A percentile compares a stretch with the other conserved stretches of the same genome.
Conservation (phyloP, 306 rosid genomes). For the Prunus mira region DNA sequence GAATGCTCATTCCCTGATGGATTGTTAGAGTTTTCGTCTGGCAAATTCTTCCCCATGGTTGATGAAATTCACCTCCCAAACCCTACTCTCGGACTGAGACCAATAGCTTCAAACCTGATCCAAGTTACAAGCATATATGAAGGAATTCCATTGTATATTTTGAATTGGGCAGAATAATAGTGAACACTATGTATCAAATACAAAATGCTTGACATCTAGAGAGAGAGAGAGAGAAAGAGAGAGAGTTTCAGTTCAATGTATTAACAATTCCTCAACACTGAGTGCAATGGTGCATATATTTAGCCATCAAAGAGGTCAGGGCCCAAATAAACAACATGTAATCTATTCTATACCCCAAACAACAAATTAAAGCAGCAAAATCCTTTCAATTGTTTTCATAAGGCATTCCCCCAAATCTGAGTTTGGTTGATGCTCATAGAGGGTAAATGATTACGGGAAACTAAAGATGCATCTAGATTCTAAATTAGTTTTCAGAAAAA, state of each 20-base stretch:
- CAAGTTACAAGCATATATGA: background rate
- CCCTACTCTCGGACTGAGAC: background rate
- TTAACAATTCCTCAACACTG: background rate
- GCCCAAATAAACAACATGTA: background rate
- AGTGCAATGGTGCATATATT: background rate
- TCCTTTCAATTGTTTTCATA: background rate
- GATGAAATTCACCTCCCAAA: slow-evolving; percentile 10
- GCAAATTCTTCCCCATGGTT: slow-evolving; percentile 43
- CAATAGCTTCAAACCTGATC: slow-evolving; percentile 19
- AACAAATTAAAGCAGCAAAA: background rate
- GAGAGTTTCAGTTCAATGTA: background rate
- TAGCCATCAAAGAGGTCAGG: too few relatives aligned
- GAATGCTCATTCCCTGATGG: slow-evolving; percentile 24
- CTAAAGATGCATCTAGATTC: background rate
- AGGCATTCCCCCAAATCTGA: background rate
- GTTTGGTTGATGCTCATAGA: background rate
- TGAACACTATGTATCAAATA: background rate
- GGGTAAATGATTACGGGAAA: background rate
- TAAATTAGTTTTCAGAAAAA: background rate
- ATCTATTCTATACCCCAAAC: background rate
- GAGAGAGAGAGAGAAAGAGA: background rate
- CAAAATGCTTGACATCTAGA: background rate
- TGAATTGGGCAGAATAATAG: background rate
- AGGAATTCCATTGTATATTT: background rate
- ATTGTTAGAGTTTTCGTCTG: slow-evolving; percentile 12